Conservation (phyloP, 345 rosid genomes). For the Salix dunnii region DNA sequence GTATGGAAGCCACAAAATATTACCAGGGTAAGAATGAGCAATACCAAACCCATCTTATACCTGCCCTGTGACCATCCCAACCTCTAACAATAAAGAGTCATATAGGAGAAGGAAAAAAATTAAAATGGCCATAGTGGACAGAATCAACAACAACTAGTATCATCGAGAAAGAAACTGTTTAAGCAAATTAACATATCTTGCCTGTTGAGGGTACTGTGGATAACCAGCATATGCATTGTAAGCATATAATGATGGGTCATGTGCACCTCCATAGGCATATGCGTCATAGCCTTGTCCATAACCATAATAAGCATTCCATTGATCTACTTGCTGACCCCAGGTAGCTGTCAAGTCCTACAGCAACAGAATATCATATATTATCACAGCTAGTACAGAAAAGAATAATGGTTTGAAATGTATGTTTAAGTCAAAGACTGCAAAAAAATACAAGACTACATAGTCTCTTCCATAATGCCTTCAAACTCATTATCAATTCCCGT, state of each 20-base stretch:
- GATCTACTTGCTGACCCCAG: conserved; percentile 81
- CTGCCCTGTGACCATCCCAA: not conserved
- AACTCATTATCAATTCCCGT: not conserved
- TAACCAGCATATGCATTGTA: conserved; percentile 89
- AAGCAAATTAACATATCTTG: not conserved
- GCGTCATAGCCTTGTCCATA: conserved; percentile 95
- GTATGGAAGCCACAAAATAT: not conserved
- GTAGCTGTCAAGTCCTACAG: conserved; percentile 58
- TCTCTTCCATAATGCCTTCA: not conserved
- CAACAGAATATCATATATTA: conserved; percentile 21
- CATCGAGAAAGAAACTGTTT: not conserved
- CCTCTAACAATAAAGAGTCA: not conserved
- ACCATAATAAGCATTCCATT: conserved; percentile 87
- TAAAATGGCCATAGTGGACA: not conserved
- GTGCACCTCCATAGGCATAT: conserved; percentile 72
- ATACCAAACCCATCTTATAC: not conserved
- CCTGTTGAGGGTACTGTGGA: conserved; percentile 87
- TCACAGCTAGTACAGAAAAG: conserved; percentile 6
- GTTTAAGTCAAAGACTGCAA: not conserved
- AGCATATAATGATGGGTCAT: conserved; percentile 84
- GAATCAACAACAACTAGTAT: not conserved
- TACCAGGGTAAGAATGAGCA: not conserved
- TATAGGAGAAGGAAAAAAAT: not conserved
- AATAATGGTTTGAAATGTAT: not conserved
- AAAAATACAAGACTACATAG: not conserved